These are phyloP conservation scores for Ophiostoma quercus DNA, from an alignment of 2,329 filamentous ascomycete species.

Conservation along the genomic window DNA sequence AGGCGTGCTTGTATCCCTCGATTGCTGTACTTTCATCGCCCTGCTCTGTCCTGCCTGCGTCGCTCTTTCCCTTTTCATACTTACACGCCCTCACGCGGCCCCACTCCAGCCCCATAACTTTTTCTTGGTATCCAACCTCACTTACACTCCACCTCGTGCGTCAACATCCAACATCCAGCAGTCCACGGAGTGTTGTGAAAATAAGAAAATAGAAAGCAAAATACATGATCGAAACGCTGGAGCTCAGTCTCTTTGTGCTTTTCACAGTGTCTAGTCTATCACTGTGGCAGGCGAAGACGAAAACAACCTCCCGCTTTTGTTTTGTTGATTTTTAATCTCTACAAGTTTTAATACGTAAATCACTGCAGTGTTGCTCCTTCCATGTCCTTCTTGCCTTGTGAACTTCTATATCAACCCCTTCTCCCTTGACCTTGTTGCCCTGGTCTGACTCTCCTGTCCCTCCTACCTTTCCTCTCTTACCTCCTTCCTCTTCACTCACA, in stretches of 20 bases:
- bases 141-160: constrained; percentile 9
- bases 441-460: neutral
- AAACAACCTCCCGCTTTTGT: neutral
- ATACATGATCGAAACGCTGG: neutral
- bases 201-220: neutral
- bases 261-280: neutral
- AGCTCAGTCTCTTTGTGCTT: neutral
- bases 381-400: neutral
- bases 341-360: neutral
- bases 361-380: neutral
- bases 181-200: neutral
- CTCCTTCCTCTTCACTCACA: constrained; percentile 1
- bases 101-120: constrained; percentile 19
- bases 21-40: constrained; percentile 13
- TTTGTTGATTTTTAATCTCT: neutral
- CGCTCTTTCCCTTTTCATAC: constrained; percentile 15
- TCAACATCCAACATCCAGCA: constrained; percentile 11
- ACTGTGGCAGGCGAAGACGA: neutral
- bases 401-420: constrained; percentile 8
- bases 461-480: neutral
- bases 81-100: neutral
- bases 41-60: neutral
- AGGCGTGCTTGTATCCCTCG: constrained; percentile 8
- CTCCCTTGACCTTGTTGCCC: constrained; percentile 1
- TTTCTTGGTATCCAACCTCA: constrained; percentile 15